Base-by-base conservation (phyloP, 495 filamentous ascomycete species). In the Tuber magnatum region DNA sequence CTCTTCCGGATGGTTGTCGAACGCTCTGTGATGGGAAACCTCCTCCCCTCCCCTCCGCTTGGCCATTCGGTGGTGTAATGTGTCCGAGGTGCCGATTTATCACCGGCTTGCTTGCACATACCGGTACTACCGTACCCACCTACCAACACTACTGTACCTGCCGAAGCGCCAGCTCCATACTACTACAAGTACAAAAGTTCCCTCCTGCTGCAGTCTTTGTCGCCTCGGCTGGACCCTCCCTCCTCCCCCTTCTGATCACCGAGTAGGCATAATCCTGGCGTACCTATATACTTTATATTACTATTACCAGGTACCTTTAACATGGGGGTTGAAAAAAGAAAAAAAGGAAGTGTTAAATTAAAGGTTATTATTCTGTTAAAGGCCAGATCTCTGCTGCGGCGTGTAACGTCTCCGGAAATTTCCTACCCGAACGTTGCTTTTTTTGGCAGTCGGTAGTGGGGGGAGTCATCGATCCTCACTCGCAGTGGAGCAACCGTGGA, bases 201-300 rank as follows among this genome's bases (percentile, higher is more conserved):
- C 46, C 22, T 51, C 4, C 46, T 16, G 14, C 39, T 40, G 39
- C 46, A 51, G 8, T 51, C 22, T n/a, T n/a, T 51, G 20, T 51
- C 24, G 3, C n/a, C 1, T 9, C 51, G 51, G 51, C 24, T 61
- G 51, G n/a, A 28, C 51, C 51, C 0, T 24, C 51, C 22, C 48
- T 12, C 48, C 48, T n/a, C 9, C 51, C 51, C n/a, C n/a, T 14
- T 28, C 51, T 32, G 10, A 28, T 61, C 48, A 61, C 10, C 51
- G n/a, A 61, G 51, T 61, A 32, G n/a, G 51, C 51, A 61, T 61
- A n/a, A 61, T 61, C 51, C 51, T n/a, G n/a, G 51, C 51, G n/a
- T 32, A 32, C n/a, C n/a, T 32, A 8, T 16, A 61, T 24, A 61
- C n/a, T 32, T 61, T 61, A 61, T 61, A 61, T 61, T 32, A 61